Base-by-base conservation (phyloP, 306 rosid species). In the Styphnolobium japonicum region DNA sequence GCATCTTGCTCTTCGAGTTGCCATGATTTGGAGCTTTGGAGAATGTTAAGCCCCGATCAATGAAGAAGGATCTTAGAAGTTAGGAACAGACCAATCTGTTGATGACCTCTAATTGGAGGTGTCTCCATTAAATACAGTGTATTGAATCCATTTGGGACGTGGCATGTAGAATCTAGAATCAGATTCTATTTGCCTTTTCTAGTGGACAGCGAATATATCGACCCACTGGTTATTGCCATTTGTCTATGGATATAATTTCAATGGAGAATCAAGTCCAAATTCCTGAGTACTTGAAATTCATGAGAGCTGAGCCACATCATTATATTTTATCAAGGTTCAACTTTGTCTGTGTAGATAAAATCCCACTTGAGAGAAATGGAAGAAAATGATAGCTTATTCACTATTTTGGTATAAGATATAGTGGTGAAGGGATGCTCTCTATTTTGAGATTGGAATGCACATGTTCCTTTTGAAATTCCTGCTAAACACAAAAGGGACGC, bases 1-100 rank as follows among this genome's bases (percentile, higher is more conserved):
- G 82, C 85, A 76, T 51, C 82, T 70, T 76, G 9, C 74, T 82
- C 79, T 82, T 82, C 78, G 40, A 21, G 31, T 76, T 62, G 78
- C 85, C 85, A 82, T 82, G 23, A 36, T 15, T 58, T 12, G 62
- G 10, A 57, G 19, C 16, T n/a, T 68, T 68, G 56, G 14, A 25
- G 39, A 65, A 25, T 16, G 45, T 7, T 80, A 51, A 31, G 22
- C 53, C 55, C 61, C 27, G 31, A 6, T 23, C 19, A 57, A 62
- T 33, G 40, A 70, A 56, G 53, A 31, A 68, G 31, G n/a, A 45
- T 8, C 19, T 2, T 16, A 18, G 7, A 15, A 9, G 16, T 22
- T 9, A 10, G 4, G 25, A 6, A 31, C 16, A 31, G 21, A 33
- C 21, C 10, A 73, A 42, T 60, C 23, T 46, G 34, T 33, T 51